Evolutionary conservation across 2,329 filamentous ascomycete species (phyloP).

Genomic region (Dactylellina drechsleri): DNA sequence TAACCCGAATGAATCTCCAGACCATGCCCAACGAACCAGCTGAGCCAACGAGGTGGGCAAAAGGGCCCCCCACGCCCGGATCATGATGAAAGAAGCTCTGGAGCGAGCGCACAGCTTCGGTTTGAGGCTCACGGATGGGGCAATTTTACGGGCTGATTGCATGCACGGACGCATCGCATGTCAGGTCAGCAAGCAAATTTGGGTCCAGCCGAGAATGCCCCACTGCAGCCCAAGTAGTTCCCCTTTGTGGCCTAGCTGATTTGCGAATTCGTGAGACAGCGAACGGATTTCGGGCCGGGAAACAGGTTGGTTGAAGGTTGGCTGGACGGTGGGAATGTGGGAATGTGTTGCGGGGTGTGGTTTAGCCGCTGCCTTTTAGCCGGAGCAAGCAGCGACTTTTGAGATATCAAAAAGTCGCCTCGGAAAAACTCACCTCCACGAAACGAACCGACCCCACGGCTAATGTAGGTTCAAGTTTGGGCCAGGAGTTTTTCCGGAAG

Average conservation of each 20-base stretch:
- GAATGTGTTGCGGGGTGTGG: constrained; percentile 12
- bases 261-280: neutral
- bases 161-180: constrained; percentile 28
- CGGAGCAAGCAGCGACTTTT: constrained; percentile 6
- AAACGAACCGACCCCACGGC: constrained; percentile 13
- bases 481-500: constrained; percentile 45
- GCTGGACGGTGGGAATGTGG: neutral
- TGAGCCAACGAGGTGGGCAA: neutral
- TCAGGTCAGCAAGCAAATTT: constrained; percentile 26
- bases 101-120: constrained; percentile 5
- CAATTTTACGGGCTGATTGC: constrained; percentile 31
- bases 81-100: neutral
- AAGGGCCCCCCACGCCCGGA: constrained; percentile 23
- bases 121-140: constrained; percentile 44
- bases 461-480: constrained; percentile 6
- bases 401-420: constrained; percentile 7
- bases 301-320: neutral
- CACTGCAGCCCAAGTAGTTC: constrained; percentile 3
- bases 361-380: constrained; percentile 37
- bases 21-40: neutral
- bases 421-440: constrained; percentile 29
- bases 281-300: constrained; percentile 52
- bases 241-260: neutral
- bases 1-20: neutral
- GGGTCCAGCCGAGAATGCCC: constrained; percentile 22